Conservation (phyloP, 169 alveolate genomes). For the Besnoitia besnoiti region DNA sequence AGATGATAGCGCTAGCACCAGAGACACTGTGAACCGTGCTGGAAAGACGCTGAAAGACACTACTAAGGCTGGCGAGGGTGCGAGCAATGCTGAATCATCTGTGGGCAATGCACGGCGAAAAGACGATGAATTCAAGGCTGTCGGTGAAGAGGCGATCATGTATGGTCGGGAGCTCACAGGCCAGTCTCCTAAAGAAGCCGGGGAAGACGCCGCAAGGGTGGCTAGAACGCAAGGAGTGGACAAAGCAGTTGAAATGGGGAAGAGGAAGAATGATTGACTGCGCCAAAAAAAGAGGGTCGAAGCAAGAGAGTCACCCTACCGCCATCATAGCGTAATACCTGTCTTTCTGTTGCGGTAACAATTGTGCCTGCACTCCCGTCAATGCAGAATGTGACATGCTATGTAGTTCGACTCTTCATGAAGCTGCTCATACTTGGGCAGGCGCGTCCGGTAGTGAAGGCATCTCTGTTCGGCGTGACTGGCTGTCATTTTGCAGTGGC, state of each 20-base stretch:
- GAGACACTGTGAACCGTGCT: not conserved
- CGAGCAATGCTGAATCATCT: not conserved
- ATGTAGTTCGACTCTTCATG: too few species aligned
- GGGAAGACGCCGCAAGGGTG: constrained; percentile 20
- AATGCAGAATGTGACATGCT: too few species aligned
- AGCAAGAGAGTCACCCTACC: too few species aligned
- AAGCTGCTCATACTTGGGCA: too few species aligned
- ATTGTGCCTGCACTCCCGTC: too few species aligned
- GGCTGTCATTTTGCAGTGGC: too few species aligned
- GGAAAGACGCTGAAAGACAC: not conserved
- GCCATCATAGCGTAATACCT: too few species aligned
- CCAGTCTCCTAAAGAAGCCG: not conserved
- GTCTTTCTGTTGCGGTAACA: too few species aligned
- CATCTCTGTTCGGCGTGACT: too few species aligned
- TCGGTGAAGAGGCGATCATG: constrained; percentile 8
- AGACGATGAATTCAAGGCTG: not conserved
- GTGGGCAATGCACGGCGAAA: not conserved
- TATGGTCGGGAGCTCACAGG: constrained; percentile 4
- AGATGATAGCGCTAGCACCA: not conserved
- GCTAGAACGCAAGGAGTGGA: not conserved
- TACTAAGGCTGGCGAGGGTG: not conserved
- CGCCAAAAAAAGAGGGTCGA: too few species aligned
- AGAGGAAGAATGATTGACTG: not conserved
- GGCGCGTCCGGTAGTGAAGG: too few species aligned
- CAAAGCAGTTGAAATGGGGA: not conserved